Percentiles rank a stretch among this genome's conserved stretches.
These are phyloP conservation scores for Mycena vulgaris DNA, from an alignment of 768 basidiomycete species.

Conservation along the genomic window DNA sequence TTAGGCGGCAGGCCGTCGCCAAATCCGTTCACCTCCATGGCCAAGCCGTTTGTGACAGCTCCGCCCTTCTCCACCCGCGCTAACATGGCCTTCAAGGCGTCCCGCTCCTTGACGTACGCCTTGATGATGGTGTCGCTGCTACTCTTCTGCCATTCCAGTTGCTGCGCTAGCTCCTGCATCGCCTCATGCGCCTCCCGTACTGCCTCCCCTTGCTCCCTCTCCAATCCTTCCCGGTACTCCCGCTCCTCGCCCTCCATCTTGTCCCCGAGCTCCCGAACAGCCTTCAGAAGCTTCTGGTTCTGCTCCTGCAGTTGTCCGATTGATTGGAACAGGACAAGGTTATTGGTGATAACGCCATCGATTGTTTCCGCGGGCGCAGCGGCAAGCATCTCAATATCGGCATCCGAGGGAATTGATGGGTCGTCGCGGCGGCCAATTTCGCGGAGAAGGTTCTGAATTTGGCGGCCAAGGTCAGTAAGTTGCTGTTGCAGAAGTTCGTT, in stretches of 20 bases:
- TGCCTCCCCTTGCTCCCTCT: constrained; percentile 83
- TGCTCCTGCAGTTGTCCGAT: constrained; percentile 89
- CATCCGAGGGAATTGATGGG: constrained; percentile 83
- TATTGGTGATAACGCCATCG: constrained; percentile 87
- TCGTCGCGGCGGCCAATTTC: constrained; percentile 89
- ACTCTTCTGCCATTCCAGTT: constrained; percentile 86
- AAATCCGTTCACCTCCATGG: constrained; percentile 48
- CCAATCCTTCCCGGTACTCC: constrained; percentile 79
- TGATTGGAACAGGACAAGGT: constrained; percentile 89
- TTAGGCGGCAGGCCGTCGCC: constrained; percentile 45
- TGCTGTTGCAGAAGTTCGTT: constrained; percentile 81
- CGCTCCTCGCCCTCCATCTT: constrained; percentile 91
- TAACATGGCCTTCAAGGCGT: constrained; percentile 85
- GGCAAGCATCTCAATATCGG: constrained; percentile 66
- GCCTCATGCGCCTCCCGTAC: constrained; percentile 91
- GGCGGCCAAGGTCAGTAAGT: constrained; percentile 86
- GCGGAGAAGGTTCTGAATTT: constrained; percentile 85
- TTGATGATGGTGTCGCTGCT: constrained; percentile 79
- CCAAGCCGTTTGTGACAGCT: constrained; percentile 37
- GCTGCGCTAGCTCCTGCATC: constrained; percentile 82
- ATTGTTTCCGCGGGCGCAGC: constrained; percentile 66
- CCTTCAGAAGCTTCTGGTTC: constrained; percentile 90
- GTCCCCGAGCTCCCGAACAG: constrained; percentile 85
- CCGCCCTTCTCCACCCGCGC: constrained; percentile 62
- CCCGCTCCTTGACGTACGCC: constrained; percentile 90